These are phyloP conservation scores for Apiotrichum sp. DNA, from an alignment of 1,284 basidiomycete species.

Conservation along the genomic window DNA sequence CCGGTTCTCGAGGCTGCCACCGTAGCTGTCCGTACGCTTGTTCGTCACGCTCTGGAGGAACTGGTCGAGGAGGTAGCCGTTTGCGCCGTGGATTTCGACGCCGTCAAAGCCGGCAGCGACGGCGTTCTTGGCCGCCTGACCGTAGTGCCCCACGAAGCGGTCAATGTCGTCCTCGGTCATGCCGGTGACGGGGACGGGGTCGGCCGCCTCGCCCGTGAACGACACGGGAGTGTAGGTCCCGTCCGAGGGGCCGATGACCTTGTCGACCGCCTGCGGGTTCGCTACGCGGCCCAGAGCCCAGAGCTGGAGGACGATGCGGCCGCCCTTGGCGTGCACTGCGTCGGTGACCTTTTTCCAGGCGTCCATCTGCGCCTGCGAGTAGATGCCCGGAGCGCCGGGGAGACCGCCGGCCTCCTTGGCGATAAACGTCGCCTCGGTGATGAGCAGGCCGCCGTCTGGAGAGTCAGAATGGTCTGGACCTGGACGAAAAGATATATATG, in stretches of 20 bases:
- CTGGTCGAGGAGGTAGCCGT: constrained; percentile 49
- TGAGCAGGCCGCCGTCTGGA: constrained; percentile 34
- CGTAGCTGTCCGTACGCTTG: constrained; percentile 57
- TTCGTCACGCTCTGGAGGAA: constrained; percentile 55
- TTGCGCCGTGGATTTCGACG: constrained; percentile 52
- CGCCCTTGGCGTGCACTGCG: constrained; percentile 51
- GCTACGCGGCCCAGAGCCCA: constrained; percentile 47
- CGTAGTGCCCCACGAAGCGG: constrained; percentile 51
- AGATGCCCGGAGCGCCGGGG: constrained; percentile 26
- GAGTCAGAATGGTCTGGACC: neutral
- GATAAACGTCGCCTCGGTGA: constrained; percentile 38
- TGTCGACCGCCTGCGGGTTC: constrained; percentile 2
- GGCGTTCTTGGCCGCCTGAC: constrained; percentile 52
- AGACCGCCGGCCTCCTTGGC: constrained; percentile 24
- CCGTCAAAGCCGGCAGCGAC: constrained; percentile 62
- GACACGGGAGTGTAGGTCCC: constrained; percentile 37
- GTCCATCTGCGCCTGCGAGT: constrained; percentile 29
- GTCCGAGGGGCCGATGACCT: constrained; percentile 57
- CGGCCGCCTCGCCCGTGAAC: too few species aligned
- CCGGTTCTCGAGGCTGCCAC: constrained; percentile 56
- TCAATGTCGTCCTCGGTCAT: constrained; percentile 37
- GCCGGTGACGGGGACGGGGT: constrained; percentile 1
- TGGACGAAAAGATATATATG: neutral
- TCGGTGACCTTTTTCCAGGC: constrained; percentile 45
- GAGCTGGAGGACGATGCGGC: constrained; percentile 52